Evolutionary conservation across 1,284 basidiomycete genomes (phyloP).

Genomic region (Chondrostereum purpureum): DNA sequence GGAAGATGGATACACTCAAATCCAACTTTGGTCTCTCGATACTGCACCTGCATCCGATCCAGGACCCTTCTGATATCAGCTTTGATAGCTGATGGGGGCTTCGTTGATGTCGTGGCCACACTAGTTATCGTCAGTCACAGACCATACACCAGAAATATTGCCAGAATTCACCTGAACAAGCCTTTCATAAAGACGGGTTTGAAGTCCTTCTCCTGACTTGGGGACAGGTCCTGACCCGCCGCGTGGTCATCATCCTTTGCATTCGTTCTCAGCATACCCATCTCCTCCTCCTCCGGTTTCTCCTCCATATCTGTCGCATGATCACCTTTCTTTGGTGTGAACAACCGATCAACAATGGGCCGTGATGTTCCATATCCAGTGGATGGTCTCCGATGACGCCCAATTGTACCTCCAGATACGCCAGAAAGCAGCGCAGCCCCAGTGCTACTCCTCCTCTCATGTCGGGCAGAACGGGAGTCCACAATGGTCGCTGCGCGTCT

Average conservation of each 20-base stretch:
- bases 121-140: constrained; percentile 28
- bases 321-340: constrained; percentile 43
- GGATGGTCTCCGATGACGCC: constrained; percentile 56
- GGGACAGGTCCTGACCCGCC: constrained; percentile 30
- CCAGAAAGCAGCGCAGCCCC: constrained; percentile 52
- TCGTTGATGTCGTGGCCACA: constrained; percentile 93
- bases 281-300: constrained; percentile 21
- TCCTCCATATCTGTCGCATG: constrained; percentile 36
- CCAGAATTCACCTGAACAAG: constrained; percentile 64
- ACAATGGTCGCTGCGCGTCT: constrained; percentile 69
- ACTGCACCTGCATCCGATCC: constrained; percentile 91
- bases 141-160: constrained; percentile 3
- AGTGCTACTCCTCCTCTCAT: constrained; percentile 73
- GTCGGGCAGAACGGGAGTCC: constrained; percentile 47
- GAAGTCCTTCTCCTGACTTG: constrained; percentile 56
- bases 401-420: constrained; percentile 47
- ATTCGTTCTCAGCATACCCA: no score
- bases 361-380: constrained; percentile 46
- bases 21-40: constrained; percentile 84
- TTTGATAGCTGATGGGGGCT: constrained; percentile 76
- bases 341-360: constrained; percentile 40
- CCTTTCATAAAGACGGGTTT: constrained; percentile 89
- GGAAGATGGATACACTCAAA: constrained; percentile 96
- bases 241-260: constrained; percentile 6
- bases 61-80: constrained; percentile 82